phyloP scores from a whole-genome alignment of 2,329 filamentous ascomycete species.

The Hypoxylon sp. region DNA sequence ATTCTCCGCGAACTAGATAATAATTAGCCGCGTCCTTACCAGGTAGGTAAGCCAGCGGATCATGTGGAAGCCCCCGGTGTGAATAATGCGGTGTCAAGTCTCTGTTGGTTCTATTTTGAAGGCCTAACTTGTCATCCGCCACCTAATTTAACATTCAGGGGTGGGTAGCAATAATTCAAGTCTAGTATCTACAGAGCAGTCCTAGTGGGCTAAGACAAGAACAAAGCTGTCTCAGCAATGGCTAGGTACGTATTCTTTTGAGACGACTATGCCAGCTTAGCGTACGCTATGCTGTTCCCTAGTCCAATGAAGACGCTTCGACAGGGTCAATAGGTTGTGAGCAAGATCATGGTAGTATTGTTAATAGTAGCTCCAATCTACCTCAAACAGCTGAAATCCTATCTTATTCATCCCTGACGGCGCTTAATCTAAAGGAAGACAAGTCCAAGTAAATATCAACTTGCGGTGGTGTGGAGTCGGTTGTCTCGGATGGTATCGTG shows the following conservation, averaged over 20 bases:
- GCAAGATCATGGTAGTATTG: conserved; percentile 10
- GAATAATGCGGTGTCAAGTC: neutral
- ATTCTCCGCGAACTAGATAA: neutral
- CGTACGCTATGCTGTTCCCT: neutral
- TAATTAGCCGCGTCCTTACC: conserved; percentile 1
- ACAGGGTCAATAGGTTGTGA: neutral
- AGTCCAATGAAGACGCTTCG: neutral
- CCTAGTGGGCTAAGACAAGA: neutral
- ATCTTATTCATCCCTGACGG: neutral
- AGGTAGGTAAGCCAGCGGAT: conserved; percentile 4
- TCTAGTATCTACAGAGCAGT: conserved; percentile 1
- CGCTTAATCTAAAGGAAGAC: conserved; percentile 12
- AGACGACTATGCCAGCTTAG: neutral
- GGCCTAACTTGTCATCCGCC: conserved; percentile 1
- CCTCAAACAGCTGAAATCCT: conserved; percentile 13
- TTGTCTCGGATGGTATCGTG: conserved; percentile 3
- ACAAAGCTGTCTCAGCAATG: neutral
- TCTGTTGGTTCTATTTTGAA: conserved; percentile 1
- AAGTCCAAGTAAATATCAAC: conserved; percentile 7
- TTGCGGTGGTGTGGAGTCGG: conserved; percentile 18
- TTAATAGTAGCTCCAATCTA: conserved; percentile 9
- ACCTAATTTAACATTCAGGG: conserved; percentile 18
- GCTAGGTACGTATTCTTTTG: neutral
- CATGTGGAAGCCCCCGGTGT: conserved; percentile 4
- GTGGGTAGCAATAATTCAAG: conserved; percentile 1